Base-by-base conservation (phyloP, 1,284 basidiomycete genomes). In the Blastosporella zonata region DNA sequence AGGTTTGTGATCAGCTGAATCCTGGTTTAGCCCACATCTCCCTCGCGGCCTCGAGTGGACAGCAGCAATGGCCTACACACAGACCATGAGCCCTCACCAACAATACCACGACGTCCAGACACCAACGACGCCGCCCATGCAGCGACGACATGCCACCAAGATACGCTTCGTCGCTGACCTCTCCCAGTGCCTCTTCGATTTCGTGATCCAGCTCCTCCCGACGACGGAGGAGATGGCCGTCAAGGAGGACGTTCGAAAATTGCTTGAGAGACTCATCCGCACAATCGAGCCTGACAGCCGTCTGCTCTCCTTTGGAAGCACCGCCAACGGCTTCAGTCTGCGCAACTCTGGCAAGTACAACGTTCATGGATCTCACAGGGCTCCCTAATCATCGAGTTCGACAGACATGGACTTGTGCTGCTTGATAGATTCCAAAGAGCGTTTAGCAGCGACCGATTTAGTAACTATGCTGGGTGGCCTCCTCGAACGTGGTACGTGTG, bases 331-430 rank as follows among this genome's bases (percentile, higher is more conserved):
- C 62, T 96, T 93, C 72, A 94, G 92, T 62, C 79, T 97, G 61
- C 79, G 91, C 58, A 96, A 97, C 72, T 97, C 93, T 54, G 94
- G 93, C 91, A 56, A 62, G 84, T 49, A 15, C n/a, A 43, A 35
- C 34, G 25, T 23, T 18, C 8, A 17, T 25, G 27, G 18, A 38
- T 43, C n/a, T 43, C 41, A 51, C 45, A 44, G 13, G 17, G 37
- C 25, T 27, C 20, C 43, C 43, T 46, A 45, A 33, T 35, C 5
- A 29, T 15, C 41, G 9, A 49, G 28, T 33, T 39, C 28, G 17
- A 20, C 49, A 94, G 96, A 98, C 70, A 98, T 99, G 96, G 96
- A 99, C 69, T 75, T 99, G 36, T 97, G 96, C 65, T 97, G 95
- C 68, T 78, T 99, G 62, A 90, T 97, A 64, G 90, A 93, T 65